Percentiles rank a stretch among this genome's conserved stretches.
phyloP scores from a whole-genome alignment of 2,329 filamentous ascomycete species.

The Meredithiella fracta region DNA sequence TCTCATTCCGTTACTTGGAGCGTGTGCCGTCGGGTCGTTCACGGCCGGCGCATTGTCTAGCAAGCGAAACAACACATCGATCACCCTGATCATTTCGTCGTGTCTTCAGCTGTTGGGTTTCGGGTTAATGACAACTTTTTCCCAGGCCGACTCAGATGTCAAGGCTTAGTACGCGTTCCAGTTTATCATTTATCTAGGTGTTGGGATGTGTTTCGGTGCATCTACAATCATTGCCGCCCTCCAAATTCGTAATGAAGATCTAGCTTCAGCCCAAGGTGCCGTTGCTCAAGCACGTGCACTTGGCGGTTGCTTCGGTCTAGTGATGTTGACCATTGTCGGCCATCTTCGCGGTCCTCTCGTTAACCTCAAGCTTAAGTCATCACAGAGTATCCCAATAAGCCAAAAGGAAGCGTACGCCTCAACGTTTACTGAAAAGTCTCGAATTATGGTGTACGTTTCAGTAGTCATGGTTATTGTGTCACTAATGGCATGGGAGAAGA shows the following conservation, averaged over 20 bases:
- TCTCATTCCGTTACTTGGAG: constrained; percentile 40
- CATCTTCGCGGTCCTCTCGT: constrained; percentile 27
- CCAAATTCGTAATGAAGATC: constrained; percentile 29
- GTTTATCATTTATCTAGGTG: constrained; percentile 40
- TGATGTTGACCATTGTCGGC: constrained; percentile 42
- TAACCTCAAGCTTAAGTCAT: constrained; percentile 26
- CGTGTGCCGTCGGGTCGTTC: constrained; percentile 40
- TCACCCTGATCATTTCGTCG: constrained; percentile 32
- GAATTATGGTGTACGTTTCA: constrained; percentile 29
- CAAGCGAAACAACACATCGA: constrained; percentile 36
- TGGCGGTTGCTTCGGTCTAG: constrained; percentile 42
- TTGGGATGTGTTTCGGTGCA: constrained; percentile 40
- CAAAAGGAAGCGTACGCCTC: constrained; percentile 28
- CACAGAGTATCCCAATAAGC: constrained; percentile 22
- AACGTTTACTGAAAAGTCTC: constrained; percentile 31
- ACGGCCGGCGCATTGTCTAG: constrained; percentile 36
- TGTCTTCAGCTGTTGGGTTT: constrained; percentile 36
- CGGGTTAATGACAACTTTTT: constrained; percentile 32
- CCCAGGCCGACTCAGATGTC: constrained; percentile 20
- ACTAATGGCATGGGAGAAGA: constrained; percentile 28
- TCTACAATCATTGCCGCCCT: constrained; percentile 42
- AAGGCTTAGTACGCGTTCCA: constrained; percentile 37
- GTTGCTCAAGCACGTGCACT: constrained; percentile 43
- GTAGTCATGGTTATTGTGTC: constrained; percentile 29
- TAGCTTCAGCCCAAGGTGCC: constrained; percentile 42